Conservation (phyloP, 2,329 filamentous ascomycete genomes). For the Arthrobotrys megalospora region DNA sequence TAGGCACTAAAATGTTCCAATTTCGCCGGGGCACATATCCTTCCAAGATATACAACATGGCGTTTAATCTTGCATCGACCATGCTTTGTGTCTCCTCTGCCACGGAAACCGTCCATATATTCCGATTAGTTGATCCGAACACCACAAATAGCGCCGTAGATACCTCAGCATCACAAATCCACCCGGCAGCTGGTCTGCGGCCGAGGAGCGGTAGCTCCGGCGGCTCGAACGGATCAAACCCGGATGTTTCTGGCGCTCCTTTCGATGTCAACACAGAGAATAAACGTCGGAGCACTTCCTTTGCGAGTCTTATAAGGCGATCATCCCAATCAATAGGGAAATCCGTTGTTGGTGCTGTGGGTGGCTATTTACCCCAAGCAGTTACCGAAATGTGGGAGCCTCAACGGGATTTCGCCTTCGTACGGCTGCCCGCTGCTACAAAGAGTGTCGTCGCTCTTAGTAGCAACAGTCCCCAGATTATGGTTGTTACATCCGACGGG, state of each 20-base stretch:
- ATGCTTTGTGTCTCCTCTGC: constrained; percentile 95
- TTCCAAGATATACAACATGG: constrained; percentile 94
- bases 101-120: constrained; percentile 96
- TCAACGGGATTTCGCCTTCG: constrained; percentile 92
- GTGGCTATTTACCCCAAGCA: constrained; percentile 90
- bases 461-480: constrained; percentile 92
- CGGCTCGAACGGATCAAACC: constrained; percentile 51
- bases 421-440: constrained; percentile 77
- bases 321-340: constrained; percentile 95
- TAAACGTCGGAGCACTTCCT: constrained; percentile 75
- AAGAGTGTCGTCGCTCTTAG: constrained; percentile 96
- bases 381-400: constrained; percentile 99
- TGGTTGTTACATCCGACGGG: constrained; percentile 97
- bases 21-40: constrained; percentile 96
- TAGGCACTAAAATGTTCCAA: constrained; percentile 93
- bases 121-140: constrained; percentile 77
- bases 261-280: constrained; percentile 63
- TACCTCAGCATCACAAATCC: constrained; percentile 10
- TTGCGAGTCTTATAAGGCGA: constrained; percentile 91
- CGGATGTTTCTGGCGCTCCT: constrained; percentile 62
- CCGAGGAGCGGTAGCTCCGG: constrained; percentile 58
- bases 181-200: constrained; percentile 39
- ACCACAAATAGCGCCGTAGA: constrained; percentile 1
- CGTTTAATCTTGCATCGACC: constrained; percentile 94
- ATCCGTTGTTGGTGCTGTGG: constrained; percentile 87